Conservation (phyloP, 371 early-diverging fungal genomes). For the Saksenaea oblongispora region DNA sequence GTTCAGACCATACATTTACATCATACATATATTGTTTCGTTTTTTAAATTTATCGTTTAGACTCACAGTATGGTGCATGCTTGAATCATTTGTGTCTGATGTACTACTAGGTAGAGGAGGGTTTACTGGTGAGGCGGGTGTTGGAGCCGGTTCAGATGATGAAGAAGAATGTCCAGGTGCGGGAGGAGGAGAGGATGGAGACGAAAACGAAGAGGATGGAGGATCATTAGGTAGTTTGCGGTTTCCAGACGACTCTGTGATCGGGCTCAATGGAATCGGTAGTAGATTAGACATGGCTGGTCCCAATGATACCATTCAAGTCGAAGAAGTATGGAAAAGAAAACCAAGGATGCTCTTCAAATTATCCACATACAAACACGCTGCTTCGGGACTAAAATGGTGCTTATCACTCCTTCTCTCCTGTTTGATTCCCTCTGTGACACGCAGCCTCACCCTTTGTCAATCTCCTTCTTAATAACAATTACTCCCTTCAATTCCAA, state of each 20-base stretch:
- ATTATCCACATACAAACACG: not conserved
- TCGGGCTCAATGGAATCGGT: not conserved
- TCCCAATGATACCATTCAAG: not conserved
- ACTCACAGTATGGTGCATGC: not conserved
- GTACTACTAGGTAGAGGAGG: not conserved
- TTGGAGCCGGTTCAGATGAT: not conserved
- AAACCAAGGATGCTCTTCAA: not conserved
- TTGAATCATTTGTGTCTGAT: not conserved
- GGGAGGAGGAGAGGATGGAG: not conserved
- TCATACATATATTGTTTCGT: not conserved
- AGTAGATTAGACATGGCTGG: not conserved
- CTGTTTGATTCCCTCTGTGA: not conserved
- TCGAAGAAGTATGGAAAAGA: slow-evolving; percentile 5
- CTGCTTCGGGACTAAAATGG: not conserved
- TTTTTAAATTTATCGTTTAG: not conserved
- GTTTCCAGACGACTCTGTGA: not conserved
- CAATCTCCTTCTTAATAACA: not conserved
- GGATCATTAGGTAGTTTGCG: not conserved
- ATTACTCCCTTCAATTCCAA: slow-evolving; percentile 1
- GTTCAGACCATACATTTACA: not conserved
- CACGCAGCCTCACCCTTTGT: not conserved
- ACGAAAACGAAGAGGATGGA: not conserved
- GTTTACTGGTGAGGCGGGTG: not conserved
- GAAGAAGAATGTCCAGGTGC: not conserved
- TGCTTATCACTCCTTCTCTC: not conserved